These are phyloP conservation scores for Besnoitia besnoiti DNA, from an alignment of 169 alveolate species.

Conservation along the genomic window DNA sequence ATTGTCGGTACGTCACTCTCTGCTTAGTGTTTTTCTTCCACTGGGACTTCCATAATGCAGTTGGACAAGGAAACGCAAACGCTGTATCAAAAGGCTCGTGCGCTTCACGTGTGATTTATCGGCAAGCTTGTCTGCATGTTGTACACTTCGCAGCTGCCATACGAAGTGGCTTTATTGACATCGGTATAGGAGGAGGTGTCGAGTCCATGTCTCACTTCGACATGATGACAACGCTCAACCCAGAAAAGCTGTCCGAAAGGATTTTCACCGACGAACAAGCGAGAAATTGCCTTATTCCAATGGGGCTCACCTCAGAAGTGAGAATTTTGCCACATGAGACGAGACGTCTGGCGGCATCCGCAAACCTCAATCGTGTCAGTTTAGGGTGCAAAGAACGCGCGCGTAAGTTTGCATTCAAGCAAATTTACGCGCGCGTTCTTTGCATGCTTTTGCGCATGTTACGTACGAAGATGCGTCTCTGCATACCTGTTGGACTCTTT, in stretches of 20 bases:
- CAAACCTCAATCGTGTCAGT: no score
- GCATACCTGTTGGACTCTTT: no score
- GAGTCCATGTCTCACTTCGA: slow-evolving; percentile 91
- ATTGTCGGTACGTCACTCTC: slow-evolving; percentile 75
- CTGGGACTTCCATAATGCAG: background rate
- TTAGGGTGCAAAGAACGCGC: no score
- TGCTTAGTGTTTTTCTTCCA: background rate
- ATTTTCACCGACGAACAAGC: slow-evolving; percentile 86
- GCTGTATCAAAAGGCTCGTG: no score
- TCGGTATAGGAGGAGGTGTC: slow-evolving; percentile 94
- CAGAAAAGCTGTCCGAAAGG: slow-evolving; percentile 82
- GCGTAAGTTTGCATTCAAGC: slow-evolving; percentile 78
- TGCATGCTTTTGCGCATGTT: background rate
- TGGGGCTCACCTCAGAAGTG: slow-evolving; percentile 92
- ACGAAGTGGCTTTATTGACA: slow-evolving; percentile 84
- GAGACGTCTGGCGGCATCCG: no score
- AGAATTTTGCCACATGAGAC: no score
- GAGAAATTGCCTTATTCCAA: slow-evolving; percentile 89
- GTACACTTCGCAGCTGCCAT: slow-evolving; percentile 76
- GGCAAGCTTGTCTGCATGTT: background rate
- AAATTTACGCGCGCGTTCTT: background rate
- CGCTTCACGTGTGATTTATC: no score
- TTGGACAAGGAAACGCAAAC: background rate
- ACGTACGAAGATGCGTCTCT: background rate
- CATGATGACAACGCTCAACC: slow-evolving; percentile 86